These are phyloP conservation scores for Bassia scoparia DNA, from an alignment of 148 eudicot species.

Conservation along the genomic window DNA sequence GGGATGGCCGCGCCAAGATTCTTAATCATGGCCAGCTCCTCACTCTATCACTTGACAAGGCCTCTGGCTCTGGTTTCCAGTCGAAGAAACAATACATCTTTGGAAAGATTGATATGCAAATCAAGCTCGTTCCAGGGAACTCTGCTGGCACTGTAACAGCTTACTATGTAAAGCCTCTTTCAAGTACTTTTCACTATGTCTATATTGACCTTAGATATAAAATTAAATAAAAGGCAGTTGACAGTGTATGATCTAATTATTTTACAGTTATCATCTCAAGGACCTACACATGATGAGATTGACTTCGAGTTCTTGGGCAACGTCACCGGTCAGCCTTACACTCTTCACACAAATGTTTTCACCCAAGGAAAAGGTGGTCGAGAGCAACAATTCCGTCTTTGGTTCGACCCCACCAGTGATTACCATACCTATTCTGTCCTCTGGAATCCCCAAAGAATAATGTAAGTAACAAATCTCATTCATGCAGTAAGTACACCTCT, in stretches of 20 bases:
- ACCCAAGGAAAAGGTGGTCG: conserved; percentile 28
- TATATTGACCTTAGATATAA: too few relatives aligned
- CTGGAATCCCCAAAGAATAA: conserved; percentile 31
- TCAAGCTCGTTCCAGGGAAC: conserved; percentile 28
- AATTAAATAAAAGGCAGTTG: too few relatives aligned
- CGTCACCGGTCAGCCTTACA: conserved; percentile 28
- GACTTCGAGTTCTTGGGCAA: conserved; percentile 34
- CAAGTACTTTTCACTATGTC: too few relatives aligned
- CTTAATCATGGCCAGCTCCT: conserved; percentile 28
- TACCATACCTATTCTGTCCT: conserved; percentile 34
- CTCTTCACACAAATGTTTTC: conserved; percentile 32
- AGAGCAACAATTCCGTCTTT: conserved; percentile 34
- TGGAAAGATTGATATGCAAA: conserved; percentile 31
- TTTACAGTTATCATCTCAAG: conserved; percentile 30
- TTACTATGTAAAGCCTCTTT: conserved; percentile 20
- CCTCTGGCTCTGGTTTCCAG: conserved; percentile 30
- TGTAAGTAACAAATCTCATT: conserved; percentile 13
- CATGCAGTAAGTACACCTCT: not conserved
- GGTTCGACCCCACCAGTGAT: conserved; percentile 29
- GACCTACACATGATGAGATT: conserved; percentile 27
- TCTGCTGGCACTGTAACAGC: conserved; percentile 37
- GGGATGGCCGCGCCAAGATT: conserved; percentile 30
- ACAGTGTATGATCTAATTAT: not conserved
- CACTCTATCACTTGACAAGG: conserved; percentile 24
- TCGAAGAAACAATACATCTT: conserved; percentile 26